A percentile compares a stretch with the other conserved stretches of the same genome.
phyloP scores from a whole-genome alignment of 2,329 filamentous ascomycete species.

The Trichoderma guizhouense region DNA sequence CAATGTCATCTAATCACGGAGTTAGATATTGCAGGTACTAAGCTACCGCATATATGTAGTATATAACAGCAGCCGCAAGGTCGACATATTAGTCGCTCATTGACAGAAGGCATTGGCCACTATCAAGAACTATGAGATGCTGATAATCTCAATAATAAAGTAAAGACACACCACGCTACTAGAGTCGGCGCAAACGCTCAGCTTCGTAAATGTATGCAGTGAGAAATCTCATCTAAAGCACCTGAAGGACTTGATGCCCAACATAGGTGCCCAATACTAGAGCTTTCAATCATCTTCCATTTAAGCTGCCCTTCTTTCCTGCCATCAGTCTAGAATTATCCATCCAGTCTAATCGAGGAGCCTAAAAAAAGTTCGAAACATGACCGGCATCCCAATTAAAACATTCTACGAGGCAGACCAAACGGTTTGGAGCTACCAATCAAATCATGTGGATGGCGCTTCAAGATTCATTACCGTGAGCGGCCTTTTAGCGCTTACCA shows the following conservation, averaged over 20 bases:
- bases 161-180: neutral
- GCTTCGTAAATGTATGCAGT: neutral
- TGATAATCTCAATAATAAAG: no score
- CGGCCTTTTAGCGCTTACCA: neutral
- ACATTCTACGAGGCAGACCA: neutral
- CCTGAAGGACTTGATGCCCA: neutral
- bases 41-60: neutral
- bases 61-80: neutral
- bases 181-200: neutral
- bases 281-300: neutral
- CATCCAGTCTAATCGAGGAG: neutral
- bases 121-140: no score
- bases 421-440: neutral
- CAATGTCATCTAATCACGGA: constrained; percentile 32
- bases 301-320: neutral
- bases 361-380: neutral
- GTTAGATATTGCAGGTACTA: neutral
- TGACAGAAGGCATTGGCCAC: no score
- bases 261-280: neutral
- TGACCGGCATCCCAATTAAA: neutral
- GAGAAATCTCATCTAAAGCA: neutral
- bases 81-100: neutral
- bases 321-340: fast-evolving
- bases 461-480: neutral
- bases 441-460: neutral